Conservation (phyloP, 2,329 filamentous ascomycete species). For the Aphanocladium album region DNA sequence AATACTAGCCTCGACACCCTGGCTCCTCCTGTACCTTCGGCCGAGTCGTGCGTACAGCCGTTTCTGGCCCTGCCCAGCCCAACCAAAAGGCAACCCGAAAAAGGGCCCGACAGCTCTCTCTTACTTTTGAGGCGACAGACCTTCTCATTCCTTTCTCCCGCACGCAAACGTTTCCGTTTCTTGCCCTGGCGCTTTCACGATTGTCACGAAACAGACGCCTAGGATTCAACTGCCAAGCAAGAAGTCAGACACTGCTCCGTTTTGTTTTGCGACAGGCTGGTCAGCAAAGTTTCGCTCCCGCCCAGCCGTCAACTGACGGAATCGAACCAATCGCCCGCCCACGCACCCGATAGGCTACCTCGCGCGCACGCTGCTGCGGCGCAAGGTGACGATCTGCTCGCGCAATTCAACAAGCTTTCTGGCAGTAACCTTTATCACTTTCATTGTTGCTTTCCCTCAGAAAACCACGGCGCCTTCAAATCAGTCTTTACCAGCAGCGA, state of each 20-base stretch:
- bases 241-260: background rate
- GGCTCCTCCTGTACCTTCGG: conserved; percentile 1
- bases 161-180: background rate
- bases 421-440: background rate
- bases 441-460: background rate
- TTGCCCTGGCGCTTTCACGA: background rate
- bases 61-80: conserved; percentile 4
- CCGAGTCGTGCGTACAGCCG: conserved; percentile 6
- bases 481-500: background rate
- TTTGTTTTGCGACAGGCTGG: background rate
- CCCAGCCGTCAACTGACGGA: conserved; percentile 6
- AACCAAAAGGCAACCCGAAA: conserved; percentile 3
- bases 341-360: background rate
- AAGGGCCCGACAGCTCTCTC: background rate
- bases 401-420: background rate
- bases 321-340: conserved; percentile 6
- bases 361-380: background rate
- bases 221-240: background rate
- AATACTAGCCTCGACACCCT: background rate
- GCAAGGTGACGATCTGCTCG: background rate
- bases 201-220: background rate
- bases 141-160: background rate
- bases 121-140: background rate
- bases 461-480: background rate
- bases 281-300: background rate